These are phyloP conservation scores for Ustilaginoidea virens DNA, from an alignment of 2,329 filamentous ascomycete species.

Conservation along the genomic window DNA sequence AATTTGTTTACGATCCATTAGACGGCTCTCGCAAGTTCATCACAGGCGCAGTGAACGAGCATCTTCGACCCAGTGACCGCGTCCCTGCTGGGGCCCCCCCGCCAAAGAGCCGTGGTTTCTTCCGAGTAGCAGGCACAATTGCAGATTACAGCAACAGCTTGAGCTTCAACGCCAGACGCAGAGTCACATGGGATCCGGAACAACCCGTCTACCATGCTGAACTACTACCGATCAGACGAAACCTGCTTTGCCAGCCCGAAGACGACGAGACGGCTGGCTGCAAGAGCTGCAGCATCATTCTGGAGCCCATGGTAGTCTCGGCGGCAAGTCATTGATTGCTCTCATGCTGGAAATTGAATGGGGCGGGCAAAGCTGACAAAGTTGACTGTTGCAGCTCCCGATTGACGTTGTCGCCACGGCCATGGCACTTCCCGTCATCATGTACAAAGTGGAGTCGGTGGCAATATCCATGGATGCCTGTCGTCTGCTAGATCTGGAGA, in stretches of 20 bases:
- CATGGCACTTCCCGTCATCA: slow-evolving; percentile 67
- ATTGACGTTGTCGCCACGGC: slow-evolving; percentile 54
- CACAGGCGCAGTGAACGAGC: slow-evolving; percentile 33
- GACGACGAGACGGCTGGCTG: slow-evolving; percentile 31
- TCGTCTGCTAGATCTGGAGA: slow-evolving; percentile 42
- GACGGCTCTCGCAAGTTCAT: slow-evolving; percentile 51
- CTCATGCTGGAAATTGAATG: neutral
- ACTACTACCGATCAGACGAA: slow-evolving; percentile 60
- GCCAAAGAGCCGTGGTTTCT: slow-evolving; percentile 28
- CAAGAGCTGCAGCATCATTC: slow-evolving; percentile 49
- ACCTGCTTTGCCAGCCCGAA: slow-evolving; percentile 57
- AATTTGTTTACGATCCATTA: slow-evolving; percentile 39
- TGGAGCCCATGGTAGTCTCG: slow-evolving; percentile 65
- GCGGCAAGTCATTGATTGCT: slow-evolving; percentile 29
- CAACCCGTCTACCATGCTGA: slow-evolving; percentile 73
- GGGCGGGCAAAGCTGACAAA: neutral
- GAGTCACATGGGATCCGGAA: slow-evolving; percentile 39
- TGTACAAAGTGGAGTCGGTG: slow-evolving; percentile 68
- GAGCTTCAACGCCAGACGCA: slow-evolving; percentile 42
- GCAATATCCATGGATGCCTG: slow-evolving; percentile 70
- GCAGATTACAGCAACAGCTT: slow-evolving; percentile 73
- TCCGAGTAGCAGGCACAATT: slow-evolving; percentile 40
- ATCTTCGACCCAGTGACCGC: slow-evolving; percentile 47
- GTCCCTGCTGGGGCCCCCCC: slow-evolving; percentile 42
- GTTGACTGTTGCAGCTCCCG: slow-evolving; percentile 43